Base-by-base conservation (phyloP, 768 basidiomycete species). In the Amanita fuliginea region DNA sequence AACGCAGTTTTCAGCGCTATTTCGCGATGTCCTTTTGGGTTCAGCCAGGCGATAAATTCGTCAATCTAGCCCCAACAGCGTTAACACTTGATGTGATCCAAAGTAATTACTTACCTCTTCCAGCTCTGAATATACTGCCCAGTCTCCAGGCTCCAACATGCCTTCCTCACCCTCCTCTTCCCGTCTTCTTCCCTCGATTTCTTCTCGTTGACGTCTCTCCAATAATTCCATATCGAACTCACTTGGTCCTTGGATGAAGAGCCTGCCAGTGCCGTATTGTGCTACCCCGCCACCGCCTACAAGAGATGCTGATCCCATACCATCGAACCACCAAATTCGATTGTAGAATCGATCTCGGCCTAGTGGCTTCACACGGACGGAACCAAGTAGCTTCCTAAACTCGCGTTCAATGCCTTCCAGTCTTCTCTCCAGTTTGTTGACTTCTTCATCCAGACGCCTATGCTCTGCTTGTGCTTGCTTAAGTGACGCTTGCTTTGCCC, bases 321-420 rank as follows among this genome's bases (percentile, higher is more conserved):
- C 95, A 65, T 99, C 95, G 61, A 97, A 90, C 95, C 95, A 99
- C 95, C 95, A 99, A 52, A 96, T 73, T 28, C 89, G 81, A 62
- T 96, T 95, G 60, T 88, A 86, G 66, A 97, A 99, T 47, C 96
- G 76, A 62, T 99, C 96, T 54, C 78, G 76, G 11, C 96, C 96
- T 45, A 98, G 59, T 1, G 94, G 91, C 59, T 91, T 86, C 18
- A 89, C 83, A 47, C 96, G 77, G 43, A 93, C 77, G 5, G 84
- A 80, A 49, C 90, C 88, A 36, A 91, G 72, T 43, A 90, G 74
- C 62, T 93, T 86, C 55, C 96, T 75, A 69, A 98, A 99, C 54
- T 98, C 95, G 40, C 90, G 83, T 61, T 97, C 94, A 54, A 95
- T 87, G 43, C 75, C 77, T 57, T 93, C 89, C 16, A 97, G 74